Percentiles rank a stretch among this genome's conserved stretches.
phyloP scores from a whole-genome alignment of 2,329 filamentous ascomycete genomes.

The Coniochaeta ligniaria region DNA sequence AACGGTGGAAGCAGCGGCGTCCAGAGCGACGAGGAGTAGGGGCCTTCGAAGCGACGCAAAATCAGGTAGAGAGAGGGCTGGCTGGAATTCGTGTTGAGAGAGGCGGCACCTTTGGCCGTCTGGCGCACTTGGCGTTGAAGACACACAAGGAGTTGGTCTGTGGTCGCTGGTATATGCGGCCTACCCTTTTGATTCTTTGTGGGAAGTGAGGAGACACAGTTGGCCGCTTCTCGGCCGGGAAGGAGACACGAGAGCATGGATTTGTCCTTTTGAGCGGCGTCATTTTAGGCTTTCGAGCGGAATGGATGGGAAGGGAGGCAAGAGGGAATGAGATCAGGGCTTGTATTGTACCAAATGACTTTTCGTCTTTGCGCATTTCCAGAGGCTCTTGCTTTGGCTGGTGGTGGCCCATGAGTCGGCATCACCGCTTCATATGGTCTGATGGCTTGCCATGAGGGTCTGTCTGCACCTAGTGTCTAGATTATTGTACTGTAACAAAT shows the following conservation, averaged over 20 bases:
- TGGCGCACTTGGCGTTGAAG: neutral
- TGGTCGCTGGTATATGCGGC: neutral
- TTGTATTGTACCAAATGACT: neutral
- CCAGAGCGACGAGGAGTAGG: constrained; percentile 48
- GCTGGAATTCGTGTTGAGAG: neutral
- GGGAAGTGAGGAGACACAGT: neutral
- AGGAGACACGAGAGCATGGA: neutral
- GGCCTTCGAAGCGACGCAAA: neutral
- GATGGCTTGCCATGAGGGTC: neutral
- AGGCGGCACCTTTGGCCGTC: neutral
- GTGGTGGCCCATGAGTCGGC: no score
- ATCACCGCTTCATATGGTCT: no score
- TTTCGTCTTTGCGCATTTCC: neutral
- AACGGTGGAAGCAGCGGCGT: constrained; percentile 26
- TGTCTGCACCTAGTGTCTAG: neutral
- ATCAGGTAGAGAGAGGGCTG: neutral
- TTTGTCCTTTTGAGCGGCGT: neutral
- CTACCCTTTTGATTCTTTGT: neutral
- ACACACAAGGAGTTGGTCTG: neutral
- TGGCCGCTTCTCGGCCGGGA: neutral
- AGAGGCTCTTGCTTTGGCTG: neutral
- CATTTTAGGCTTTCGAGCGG: neutral
- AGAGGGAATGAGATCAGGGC: neutral
- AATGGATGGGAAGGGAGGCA: neutral
- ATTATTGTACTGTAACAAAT: neutral